Evolutionary conservation across 441 rosid species (phyloP).

Genomic region (Aleurites moluccanus): DNA sequence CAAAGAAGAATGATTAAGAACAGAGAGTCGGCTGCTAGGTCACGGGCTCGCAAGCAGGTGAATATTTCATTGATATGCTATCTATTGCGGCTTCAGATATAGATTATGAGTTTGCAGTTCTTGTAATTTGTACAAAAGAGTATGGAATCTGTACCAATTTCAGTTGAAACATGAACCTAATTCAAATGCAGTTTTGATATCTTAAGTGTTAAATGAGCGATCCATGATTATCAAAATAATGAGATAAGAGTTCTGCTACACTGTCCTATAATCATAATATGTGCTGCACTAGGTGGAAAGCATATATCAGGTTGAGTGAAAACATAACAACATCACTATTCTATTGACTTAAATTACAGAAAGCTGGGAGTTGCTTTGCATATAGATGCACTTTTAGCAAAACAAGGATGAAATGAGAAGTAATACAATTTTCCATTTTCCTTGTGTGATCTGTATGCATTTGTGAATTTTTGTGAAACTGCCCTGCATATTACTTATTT

Average conservation of each 20-base stretch:
- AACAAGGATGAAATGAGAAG: background rate
- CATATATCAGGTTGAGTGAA: background rate
- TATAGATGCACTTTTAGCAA: background rate
- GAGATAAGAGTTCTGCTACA: background rate
- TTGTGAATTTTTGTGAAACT: constrained; percentile 9
- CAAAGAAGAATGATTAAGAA: constrained; percentile 98
- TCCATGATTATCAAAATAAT: background rate
- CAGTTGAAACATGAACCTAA: background rate
- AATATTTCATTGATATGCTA: constrained; percentile 20
- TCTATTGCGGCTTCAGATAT: constrained; percentile 10
- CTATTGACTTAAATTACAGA: background rate
- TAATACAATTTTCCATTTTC: background rate
- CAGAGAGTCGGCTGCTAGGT: constrained; percentile 96
- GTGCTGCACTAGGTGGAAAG: background rate
- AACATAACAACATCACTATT: background rate
- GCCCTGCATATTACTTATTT: background rate
- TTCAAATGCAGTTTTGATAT: constrained; percentile 6
- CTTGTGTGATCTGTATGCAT: background rate
- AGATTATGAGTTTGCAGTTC: background rate
- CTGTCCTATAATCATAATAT: background rate
- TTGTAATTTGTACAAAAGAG: background rate
- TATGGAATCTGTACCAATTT: background rate
- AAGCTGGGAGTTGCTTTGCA: background rate
- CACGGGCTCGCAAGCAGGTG: constrained; percentile 99
- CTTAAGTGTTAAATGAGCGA: background rate